phyloP scores from a whole-genome alignment of 2,329 filamentous ascomycete genomes.

The Hypoxylon sp. region DNA sequence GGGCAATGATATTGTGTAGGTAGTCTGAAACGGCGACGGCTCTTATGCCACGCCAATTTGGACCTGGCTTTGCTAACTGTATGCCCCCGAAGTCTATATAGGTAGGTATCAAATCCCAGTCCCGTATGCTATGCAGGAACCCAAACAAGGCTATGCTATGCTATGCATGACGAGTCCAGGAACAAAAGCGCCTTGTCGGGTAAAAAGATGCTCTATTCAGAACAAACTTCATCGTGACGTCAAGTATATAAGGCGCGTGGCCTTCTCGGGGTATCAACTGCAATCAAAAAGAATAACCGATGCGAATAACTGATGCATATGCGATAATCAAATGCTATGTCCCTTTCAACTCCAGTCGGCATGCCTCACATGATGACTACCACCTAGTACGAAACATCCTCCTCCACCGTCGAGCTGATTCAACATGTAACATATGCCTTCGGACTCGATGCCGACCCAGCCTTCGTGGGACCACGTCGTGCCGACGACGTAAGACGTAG shows the following conservation, averaged over 20 bases:
- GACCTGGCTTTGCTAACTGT: neutral
- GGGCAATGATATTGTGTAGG: neutral
- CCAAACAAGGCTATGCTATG: conserved; percentile 1
- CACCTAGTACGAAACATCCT: conserved; percentile 53
- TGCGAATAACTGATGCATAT: conserved; percentile 10
- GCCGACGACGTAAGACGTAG: conserved; percentile 55
- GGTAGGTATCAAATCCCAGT: neutral
- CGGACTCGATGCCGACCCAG: conserved; percentile 57
- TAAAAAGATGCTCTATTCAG: conserved; percentile 19
- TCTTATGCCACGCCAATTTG: neutral
- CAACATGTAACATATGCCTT: conserved; percentile 56
- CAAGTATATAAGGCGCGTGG: conserved; percentile 6
- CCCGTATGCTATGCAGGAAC: conserved; percentile 5
- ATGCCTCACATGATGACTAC: conserved; percentile 51
- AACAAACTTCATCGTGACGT: conserved; percentile 15
- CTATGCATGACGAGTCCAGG: neutral
- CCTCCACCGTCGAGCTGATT: conserved; percentile 49
- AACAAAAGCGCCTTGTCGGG: conserved; percentile 5
- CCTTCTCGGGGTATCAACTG: conserved; percentile 28
- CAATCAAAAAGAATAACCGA: conserved; percentile 12
- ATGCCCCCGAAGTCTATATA: conserved; percentile 10
- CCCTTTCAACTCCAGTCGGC: conserved; percentile 48
- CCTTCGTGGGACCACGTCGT: conserved; percentile 56
- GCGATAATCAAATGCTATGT: conserved; percentile 14
- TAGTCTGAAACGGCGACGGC: neutral